Evolutionary conservation across 306 rosid species (phyloP), one percentile per base, ranked within the genome.

Genomic region (Dicorynia guianensis): DNA sequence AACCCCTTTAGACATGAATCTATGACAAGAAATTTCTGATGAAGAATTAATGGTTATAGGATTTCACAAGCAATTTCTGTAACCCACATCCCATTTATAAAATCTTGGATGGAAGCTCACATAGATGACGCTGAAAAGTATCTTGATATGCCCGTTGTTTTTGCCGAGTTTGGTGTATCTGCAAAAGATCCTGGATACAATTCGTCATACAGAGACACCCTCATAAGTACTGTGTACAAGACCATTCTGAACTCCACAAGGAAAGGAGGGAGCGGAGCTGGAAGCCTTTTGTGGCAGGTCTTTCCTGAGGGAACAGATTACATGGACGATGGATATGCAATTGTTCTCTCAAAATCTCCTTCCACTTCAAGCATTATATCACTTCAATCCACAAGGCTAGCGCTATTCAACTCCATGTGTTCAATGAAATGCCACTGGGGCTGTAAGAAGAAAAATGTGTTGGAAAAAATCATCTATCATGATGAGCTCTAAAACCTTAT

Each of bases 321-420:
- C 83, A 95, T 92, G 99, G 97, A 95, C 40, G 99, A 95, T 40
- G 99, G 99, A 0, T 95, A 95, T 74, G 97, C 97, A 38, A 78
- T 92, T 76, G 89, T 89, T 71, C 92, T 90, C 7, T 84, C 99
- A 0, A 87, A 86, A 77, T 79, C 91, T 76, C 79, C 93, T 60
- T 90, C 99, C 53, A 81, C 93, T 11, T 74, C 98, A 70, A 82
- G 85, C 73, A 87, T 95, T 56, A 79, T 90, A 47, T 67, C 97
- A 69, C 89, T 87, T 76, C 97, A 95, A 38, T 95, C 99, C 73
- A 74, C 83, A 63, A 90, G 93, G 76, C 87, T 95, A 7, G 75
- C 91, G 35, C 70, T 86, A 49, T 87, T 90, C 87, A 95, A 90
- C 81, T 86, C 97, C 53, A 58, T 69, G 67, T 95, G 99, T 53